Conservation (phyloP, 2,329 filamentous ascomycete species). For the Neonectria sp. region DNA sequence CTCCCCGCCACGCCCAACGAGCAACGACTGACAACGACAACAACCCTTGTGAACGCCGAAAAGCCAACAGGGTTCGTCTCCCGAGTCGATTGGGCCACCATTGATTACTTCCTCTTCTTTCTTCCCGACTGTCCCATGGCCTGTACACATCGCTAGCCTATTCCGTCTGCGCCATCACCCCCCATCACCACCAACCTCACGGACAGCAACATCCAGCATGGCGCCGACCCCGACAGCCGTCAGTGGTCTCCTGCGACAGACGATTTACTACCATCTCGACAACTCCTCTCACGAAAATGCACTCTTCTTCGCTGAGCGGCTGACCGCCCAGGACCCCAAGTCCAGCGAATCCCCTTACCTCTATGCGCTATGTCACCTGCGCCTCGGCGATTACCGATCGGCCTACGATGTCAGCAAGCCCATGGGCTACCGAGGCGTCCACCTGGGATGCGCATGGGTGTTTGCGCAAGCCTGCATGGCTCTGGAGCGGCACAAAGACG, state of each 20-base stretch:
- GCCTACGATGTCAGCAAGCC: constrained; percentile 87
- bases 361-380: constrained; percentile 86
- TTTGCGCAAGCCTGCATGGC: constrained; percentile 91
- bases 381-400: constrained; percentile 85
- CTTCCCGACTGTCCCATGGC: constrained; percentile 45
- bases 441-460: constrained; percentile 91
- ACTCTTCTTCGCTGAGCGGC: constrained; percentile 91
- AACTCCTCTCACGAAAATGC: constrained; percentile 92
- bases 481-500: constrained; percentile 84
- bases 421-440: constrained; percentile 77
- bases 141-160: constrained; percentile 44
- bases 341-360: constrained; percentile 87
- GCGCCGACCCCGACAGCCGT: constrained; percentile 67
- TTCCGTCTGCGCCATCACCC: constrained; percentile 34
- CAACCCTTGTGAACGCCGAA: constrained; percentile 27
- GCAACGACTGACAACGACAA: constrained; percentile 40
- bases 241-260: constrained; percentile 69
- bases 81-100: constrained; percentile 21
- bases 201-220: constrained; percentile 58
- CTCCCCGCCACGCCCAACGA: constrained; percentile 44
- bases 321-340: constrained; percentile 86
- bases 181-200: constrained; percentile 26
- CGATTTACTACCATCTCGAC: constrained; percentile 83
- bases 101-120: constrained; percentile 20
- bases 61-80: constrained; percentile 15